Percentiles rank a stretch among this genome's conserved stretches.
phyloP scores from a whole-genome alignment of 192 early-diverging fungal genomes.

The Linderina pennispora region DNA sequence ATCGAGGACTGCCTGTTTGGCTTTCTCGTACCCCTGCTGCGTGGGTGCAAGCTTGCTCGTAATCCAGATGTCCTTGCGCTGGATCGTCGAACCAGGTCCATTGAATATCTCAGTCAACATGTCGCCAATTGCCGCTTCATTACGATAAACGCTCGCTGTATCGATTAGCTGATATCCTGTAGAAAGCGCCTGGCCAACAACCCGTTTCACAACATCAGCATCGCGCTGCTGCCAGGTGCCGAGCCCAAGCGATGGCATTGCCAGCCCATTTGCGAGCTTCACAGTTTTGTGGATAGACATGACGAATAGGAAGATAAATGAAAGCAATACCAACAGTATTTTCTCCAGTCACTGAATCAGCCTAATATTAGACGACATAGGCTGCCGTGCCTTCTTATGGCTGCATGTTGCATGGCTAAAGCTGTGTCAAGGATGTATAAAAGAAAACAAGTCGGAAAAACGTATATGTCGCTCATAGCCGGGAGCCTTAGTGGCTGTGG shows the following conservation, averaged over 20 bases:
- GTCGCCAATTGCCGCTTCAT: conserved; percentile 54
- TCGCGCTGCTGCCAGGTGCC: conserved; percentile 40
- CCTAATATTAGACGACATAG: too few species aligned
- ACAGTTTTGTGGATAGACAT: not conserved
- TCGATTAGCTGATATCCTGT: conserved; percentile 39
- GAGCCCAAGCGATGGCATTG: conserved; percentile 27
- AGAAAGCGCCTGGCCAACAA: conserved; percentile 19
- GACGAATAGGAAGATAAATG: too few species aligned
- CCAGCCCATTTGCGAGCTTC: conserved; percentile 16
- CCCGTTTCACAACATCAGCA: conserved; percentile 5
- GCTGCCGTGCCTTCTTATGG: too few species aligned
- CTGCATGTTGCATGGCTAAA: not conserved
- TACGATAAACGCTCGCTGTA: conserved; percentile 62
- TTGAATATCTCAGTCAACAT: conserved; percentile 45
- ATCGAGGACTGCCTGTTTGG: conserved; percentile 47
- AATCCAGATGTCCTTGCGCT: conserved; percentile 61
- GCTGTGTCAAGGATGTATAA: not conserved
- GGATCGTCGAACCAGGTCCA: conserved; percentile 35
- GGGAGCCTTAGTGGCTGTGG: conserved; percentile 14
- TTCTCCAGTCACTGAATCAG: too few species aligned
- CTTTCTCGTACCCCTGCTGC: conserved; percentile 60
- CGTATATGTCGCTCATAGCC: not conserved
- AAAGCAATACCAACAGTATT: too few species aligned
- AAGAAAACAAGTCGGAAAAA: not conserved
- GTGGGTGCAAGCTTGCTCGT: conserved; percentile 66